phyloP scores from a whole-genome alignment of 148 eudicot species.

The Rhododendron simsii region DNA sequence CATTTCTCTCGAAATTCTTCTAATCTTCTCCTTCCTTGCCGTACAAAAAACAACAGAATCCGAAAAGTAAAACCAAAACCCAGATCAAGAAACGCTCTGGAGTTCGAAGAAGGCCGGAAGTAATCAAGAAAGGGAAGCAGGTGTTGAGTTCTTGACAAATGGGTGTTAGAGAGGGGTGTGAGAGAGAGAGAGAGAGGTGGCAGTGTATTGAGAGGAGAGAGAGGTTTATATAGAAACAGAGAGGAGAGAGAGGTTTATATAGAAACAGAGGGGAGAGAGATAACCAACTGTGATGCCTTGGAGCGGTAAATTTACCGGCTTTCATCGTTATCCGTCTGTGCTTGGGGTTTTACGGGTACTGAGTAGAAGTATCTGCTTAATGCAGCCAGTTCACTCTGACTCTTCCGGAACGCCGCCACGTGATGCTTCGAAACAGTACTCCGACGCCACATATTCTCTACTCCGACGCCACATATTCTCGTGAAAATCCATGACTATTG shows the following conservation, averaged over 20 bases:
- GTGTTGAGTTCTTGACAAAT: neutral
- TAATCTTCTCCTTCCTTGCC: neutral
- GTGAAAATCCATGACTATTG: too few relatives aligned
- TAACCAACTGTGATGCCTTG: neutral
- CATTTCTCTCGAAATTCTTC: constrained; percentile 7
- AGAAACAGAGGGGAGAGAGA: neutral
- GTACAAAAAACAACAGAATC: neutral
- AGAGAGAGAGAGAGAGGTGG: neutral
- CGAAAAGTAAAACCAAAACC: neutral
- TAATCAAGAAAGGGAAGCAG: neutral
- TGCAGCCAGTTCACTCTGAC: too few relatives aligned
- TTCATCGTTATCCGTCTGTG: neutral
- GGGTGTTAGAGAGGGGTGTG: neutral
- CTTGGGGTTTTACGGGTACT: neutral
- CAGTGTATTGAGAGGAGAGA: neutral
- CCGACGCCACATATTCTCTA: too few relatives aligned
- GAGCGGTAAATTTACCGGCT: neutral
- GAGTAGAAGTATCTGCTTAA: neutral
- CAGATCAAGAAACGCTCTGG: neutral
- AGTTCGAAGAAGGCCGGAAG: neutral
- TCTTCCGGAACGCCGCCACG: too few relatives aligned
- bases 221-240: neutral
- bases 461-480: too few relatives aligned
- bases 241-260: neutral
- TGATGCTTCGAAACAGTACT: too few relatives aligned